These are phyloP conservation scores for Trichophyton benhamiae DNA, from an alignment of 2,329 filamentous ascomycete species.

Conservation along the genomic window DNA sequence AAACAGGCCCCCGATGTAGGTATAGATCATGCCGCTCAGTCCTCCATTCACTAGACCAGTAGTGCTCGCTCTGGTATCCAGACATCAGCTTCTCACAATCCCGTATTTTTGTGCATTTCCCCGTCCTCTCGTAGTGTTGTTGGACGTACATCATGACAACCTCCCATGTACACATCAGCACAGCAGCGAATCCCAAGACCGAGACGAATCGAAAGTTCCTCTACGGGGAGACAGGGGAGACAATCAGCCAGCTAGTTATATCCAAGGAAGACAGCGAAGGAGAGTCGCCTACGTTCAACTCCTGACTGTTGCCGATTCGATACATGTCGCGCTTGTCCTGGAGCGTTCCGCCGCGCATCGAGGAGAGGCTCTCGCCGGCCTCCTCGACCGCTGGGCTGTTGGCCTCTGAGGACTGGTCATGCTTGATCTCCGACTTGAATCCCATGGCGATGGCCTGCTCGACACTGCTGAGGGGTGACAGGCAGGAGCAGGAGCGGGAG, in stretches of 20 bases:
- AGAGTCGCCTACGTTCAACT: constrained; percentile 19
- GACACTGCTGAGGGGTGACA: neutral
- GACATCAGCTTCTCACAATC: neutral
- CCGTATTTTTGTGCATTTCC: neutral
- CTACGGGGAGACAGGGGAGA: constrained; percentile 10
- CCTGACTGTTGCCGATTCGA: constrained; percentile 23
- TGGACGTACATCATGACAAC: constrained; percentile 11
- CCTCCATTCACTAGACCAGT: constrained; percentile 10
- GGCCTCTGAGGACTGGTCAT: neutral
- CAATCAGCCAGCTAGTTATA: neutral
- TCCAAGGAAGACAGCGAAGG: too few species aligned
- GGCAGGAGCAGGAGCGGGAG: neutral
- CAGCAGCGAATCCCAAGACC: constrained; percentile 24
- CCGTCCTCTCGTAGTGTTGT: neutral
- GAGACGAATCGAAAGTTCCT: constrained; percentile 26
- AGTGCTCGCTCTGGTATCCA: constrained; percentile 7
- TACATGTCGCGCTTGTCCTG: constrained; percentile 25
- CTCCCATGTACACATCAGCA: constrained; percentile 17
- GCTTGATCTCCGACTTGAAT: neutral
- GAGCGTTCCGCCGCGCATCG: constrained; percentile 15
- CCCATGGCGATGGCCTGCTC: neutral
- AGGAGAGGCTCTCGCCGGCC: neutral
- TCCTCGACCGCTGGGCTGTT: neutral
- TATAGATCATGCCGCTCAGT: constrained; percentile 10
- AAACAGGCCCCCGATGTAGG: constrained; percentile 9